These are phyloP conservation scores for Pythium guiyangense DNA, from an alignment of 352 stramenopile genomes.

Conservation along the genomic window DNA sequence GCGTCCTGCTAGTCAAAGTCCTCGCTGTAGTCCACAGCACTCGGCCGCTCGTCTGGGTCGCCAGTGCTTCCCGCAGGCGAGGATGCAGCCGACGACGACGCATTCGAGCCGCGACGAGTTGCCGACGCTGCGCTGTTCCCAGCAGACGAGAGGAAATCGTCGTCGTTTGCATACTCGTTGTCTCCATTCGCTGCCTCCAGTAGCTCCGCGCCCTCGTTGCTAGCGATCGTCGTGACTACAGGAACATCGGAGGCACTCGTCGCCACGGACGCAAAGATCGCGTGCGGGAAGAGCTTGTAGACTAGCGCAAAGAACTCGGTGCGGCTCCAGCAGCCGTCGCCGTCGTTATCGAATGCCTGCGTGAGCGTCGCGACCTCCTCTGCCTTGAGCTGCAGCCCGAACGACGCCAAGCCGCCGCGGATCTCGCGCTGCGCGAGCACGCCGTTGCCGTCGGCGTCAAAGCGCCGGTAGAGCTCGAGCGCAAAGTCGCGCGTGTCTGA, in stretches of 20 bases:
- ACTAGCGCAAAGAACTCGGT: conserved; percentile 48
- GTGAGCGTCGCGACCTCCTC: conserved; percentile 41
- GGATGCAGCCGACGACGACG: conserved; percentile 4
- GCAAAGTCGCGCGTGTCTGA: conserved; percentile 13
- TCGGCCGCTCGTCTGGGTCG: background rate
- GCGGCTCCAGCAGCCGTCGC: conserved; percentile 47
- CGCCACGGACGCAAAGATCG: background rate
- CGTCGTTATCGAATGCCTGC: conserved; percentile 49
- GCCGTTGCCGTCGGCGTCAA: conserved; percentile 59
- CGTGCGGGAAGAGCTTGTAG: conserved; percentile 25
- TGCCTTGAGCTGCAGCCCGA: conserved; percentile 31
- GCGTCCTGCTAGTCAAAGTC: conserved; percentile 42
- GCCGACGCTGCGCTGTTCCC: background rate
- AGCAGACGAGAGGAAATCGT: conserved; percentile 10
- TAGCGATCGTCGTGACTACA: background rate
- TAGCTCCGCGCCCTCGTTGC: background rate
- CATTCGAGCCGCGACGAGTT: background rate
- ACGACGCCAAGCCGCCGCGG: conserved; percentile 33
- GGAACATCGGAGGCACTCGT: too few relatives aligned
- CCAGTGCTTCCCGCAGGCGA: background rate
- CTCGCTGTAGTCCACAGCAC: conserved; percentile 42
- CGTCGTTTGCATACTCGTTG: conserved; percentile 21
- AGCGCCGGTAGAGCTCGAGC: conserved; percentile 32
- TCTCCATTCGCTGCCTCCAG: background rate
- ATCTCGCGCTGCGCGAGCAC: conserved; percentile 53